Evolutionary conservation across 768 basidiomycete genomes (phyloP).

Genomic region (Rhodotorula taiwanensis): DNA sequence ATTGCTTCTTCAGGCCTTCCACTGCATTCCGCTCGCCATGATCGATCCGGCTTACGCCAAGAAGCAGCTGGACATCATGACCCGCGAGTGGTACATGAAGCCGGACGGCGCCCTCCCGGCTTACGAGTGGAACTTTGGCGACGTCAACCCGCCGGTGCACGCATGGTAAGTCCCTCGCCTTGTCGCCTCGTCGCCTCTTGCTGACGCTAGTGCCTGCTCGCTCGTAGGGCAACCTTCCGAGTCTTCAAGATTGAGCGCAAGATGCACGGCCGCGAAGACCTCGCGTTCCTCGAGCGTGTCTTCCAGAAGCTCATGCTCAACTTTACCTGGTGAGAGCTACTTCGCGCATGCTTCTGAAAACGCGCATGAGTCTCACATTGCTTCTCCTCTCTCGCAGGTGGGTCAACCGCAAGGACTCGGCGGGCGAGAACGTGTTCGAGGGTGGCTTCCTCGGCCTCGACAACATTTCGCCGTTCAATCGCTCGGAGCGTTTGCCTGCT

Average conservation of each 20-base stretch:
- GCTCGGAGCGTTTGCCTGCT: conserved; percentile 91
- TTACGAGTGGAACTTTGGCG: conserved; percentile 92
- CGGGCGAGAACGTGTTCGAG: conserved; percentile 93
- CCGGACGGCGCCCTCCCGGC: conserved; percentile 98
- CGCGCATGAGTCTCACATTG: too few relatives aligned
- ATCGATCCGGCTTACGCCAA: conserved; percentile 94
- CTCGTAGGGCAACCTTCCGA: conserved; percentile 72
- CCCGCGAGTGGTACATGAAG: conserved; percentile 96
- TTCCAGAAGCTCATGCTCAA: conserved; percentile 96
- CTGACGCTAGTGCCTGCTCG: not conserved
- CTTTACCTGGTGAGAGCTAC: conserved; percentile 72
- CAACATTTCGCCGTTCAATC: conserved; percentile 97
- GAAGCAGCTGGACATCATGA: conserved; percentile 91
- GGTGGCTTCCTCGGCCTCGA: conserved; percentile 97
- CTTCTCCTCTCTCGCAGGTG: conserved; percentile 56
- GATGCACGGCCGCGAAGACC: conserved; percentile 79
- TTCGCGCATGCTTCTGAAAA: not conserved
- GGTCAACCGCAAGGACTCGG: conserved; percentile 96
- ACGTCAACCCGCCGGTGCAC: conserved; percentile 98
- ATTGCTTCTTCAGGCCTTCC: conserved; percentile 84
- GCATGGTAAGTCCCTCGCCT: conserved; percentile 57
- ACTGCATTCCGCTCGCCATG: conserved; percentile 93
- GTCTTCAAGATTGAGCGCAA: conserved; percentile 99
- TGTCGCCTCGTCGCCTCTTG: not conserved
- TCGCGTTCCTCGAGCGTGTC: conserved; percentile 88